phyloP scores from a whole-genome alignment of 73 alveolate species.

The Halteria grandinella region DNA sequence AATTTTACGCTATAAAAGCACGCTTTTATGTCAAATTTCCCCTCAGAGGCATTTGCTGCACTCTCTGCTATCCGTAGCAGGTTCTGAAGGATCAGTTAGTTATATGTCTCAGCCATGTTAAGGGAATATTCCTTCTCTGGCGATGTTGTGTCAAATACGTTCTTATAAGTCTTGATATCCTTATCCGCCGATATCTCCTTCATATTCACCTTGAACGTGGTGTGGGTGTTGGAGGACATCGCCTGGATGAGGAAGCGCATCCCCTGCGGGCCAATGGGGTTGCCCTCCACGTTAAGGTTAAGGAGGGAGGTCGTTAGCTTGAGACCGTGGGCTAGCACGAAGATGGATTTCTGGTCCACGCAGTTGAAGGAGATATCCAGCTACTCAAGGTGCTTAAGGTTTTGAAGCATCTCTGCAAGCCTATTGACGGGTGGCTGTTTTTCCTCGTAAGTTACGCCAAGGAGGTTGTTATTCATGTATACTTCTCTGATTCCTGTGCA shows the following conservation, averaged over 20 bases:
- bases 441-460: conserved; percentile 39
- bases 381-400: conserved; percentile 13
- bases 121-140: conserved; percentile 44
- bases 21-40: conserved; percentile 28
- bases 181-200: conserved; percentile 54
- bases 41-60: conserved; percentile 12
- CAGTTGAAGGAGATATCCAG: conserved; percentile 54
- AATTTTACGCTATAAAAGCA: conserved; percentile 45
- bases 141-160: conserved; percentile 33
- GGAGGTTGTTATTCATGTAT: conserved; percentile 33
- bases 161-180: conserved; percentile 12
- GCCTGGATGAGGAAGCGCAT: conserved; percentile 53
- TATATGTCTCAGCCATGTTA: conserved; percentile 28
- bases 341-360: conserved; percentile 49
- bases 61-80: conserved; percentile 34
- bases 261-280: conserved; percentile 65
- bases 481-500: conserved; percentile 19
- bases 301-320: conserved; percentile 33
- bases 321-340: conserved; percentile 60
- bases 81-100: conserved; percentile 18
- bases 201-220: conserved; percentile 17
- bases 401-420: conserved; percentile 43
- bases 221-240: conserved; percentile 22
- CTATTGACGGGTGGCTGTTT: conserved; percentile 37
- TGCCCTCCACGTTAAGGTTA: conserved; percentile 47